These are phyloP conservation scores for Didymella segeticola DNA, from an alignment of 2,329 filamentous ascomycete species.

Conservation along the genomic window DNA sequence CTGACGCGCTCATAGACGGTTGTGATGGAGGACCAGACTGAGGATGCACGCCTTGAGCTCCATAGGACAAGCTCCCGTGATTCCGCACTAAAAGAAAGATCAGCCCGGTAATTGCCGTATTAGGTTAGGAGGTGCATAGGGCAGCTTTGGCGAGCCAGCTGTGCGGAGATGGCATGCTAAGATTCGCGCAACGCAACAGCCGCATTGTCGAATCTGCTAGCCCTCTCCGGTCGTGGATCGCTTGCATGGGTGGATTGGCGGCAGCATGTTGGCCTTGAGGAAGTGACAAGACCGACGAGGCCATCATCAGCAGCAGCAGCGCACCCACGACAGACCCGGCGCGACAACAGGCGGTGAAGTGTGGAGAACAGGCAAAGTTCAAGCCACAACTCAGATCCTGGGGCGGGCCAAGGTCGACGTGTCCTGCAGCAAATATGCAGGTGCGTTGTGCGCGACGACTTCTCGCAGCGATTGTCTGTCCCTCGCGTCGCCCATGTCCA, in stretches of 20 bases:
- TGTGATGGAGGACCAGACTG: conserved; percentile 43
- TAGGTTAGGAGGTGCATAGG: conserved; percentile 18
- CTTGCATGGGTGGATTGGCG: neutral
- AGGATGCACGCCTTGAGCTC: conserved; percentile 33
- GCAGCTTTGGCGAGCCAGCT: conserved; percentile 30
- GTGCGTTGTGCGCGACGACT: conserved; percentile 24
- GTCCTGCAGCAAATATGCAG: conserved; percentile 20
- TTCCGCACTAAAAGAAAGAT: conserved; percentile 40
- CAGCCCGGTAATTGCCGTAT: conserved; percentile 24
- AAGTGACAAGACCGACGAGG: neutral
- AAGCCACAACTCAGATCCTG: conserved; percentile 20
- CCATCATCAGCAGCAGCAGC: neutral
- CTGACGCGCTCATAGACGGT: conserved; percentile 44
- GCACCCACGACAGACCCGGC: conserved; percentile 2
- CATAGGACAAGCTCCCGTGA: conserved; percentile 36
- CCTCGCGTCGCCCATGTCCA: too few relatives aligned
- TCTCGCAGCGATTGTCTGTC: conserved; percentile 7
- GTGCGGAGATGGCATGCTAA: conserved; percentile 31
- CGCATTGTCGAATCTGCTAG: conserved; percentile 14
- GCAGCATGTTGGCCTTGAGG: neutral
- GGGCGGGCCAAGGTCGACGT: conserved; percentile 20
- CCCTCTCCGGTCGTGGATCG: neutral
- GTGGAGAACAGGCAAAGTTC: conserved; percentile 22
- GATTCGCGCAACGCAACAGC: conserved; percentile 29
- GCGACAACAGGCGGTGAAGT: conserved; percentile 26